Evolutionary conservation across 495 filamentous ascomycete species (phyloP), one percentile per base, ranked within the genome.

Genomic region (Xylaria venustula): DNA sequence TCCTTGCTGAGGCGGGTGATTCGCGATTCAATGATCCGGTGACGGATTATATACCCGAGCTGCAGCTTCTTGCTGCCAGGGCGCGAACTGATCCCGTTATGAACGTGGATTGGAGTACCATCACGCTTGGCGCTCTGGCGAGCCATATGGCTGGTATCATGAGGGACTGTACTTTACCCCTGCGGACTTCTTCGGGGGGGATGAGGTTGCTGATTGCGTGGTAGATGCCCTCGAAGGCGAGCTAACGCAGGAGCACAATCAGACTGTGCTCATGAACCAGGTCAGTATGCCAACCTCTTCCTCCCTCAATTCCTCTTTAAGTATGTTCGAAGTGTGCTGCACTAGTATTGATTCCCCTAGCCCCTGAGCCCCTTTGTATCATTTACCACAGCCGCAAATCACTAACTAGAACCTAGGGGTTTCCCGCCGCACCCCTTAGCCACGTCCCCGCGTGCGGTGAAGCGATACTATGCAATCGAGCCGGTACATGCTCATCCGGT

Each of bases 11-110:
- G 64, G 79, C 72, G 57, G 77, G 67, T 30, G 78, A 71, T 48
- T 69, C 20, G 32, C 69, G 67, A 53, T 81, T 67, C 75, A 81
- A 74, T 45, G 74, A 68, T 2, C 76, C 76, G 6, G 74, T 78
- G 54, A 88, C 74, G 47, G 75, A 83, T 26, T 85, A 80, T 60
- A 68, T 87, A 0, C 85, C 86, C 0, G 82, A 88, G 64, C 70
- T 87, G 17, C 63, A 76, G 19, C 63, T 61, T 6, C 67, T 74
- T 1, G 70, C 72, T 8, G 67, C 63, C 6, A 64, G 60, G 25
- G 70, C 67, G 0, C 65, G 64, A 44, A 55, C 58, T 2, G 71
- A 85, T 64, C 73, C 69, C 7, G 69, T 79, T 2, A 65, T 73
- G 56, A 70, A 72, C 42, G 72, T 83, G 30, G 68, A 71, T 15